Conservation (phyloP, 164 flowering plant species). For the Amborella trichopoda region DNA sequence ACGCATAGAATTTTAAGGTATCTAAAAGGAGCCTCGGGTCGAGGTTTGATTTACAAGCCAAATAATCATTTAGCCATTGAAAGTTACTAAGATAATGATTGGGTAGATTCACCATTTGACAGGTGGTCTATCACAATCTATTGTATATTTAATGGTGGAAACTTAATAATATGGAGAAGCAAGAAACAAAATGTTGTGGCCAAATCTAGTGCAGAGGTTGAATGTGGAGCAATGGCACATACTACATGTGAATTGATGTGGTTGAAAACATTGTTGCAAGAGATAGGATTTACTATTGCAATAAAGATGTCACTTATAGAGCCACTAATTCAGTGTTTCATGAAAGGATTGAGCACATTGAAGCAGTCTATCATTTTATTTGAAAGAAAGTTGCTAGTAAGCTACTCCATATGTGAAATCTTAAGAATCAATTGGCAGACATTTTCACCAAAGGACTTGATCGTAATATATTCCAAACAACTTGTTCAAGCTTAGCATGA, state of each 20-base stretch:
- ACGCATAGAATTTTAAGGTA: no score
- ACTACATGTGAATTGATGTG: background rate
- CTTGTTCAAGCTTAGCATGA: background rate
- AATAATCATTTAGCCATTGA: no score
- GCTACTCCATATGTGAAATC: background rate
- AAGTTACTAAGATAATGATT: background rate
- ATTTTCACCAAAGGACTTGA: background rate
- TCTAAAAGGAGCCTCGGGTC: no score
- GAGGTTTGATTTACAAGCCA: no score
- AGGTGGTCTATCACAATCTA: background rate
- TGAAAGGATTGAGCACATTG: slow-evolving; percentile 1
- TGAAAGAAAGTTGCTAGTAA: background rate
- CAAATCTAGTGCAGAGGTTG: background rate
- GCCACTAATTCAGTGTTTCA: background rate
- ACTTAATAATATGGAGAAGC: background rate
- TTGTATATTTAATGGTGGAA: background rate
- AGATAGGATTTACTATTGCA: background rate
- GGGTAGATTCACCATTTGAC: background rate
- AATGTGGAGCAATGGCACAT: background rate
- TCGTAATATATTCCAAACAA: background rate
- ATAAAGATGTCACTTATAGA: background rate
- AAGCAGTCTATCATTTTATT: background rate
- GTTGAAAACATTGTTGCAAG: background rate
- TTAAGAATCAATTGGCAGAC: background rate
- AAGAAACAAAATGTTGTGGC: background rate